Evolutionary conservation across 2,329 filamentous ascomycete species (phyloP).

Genomic region (Sporothrix schenckii): DNA sequence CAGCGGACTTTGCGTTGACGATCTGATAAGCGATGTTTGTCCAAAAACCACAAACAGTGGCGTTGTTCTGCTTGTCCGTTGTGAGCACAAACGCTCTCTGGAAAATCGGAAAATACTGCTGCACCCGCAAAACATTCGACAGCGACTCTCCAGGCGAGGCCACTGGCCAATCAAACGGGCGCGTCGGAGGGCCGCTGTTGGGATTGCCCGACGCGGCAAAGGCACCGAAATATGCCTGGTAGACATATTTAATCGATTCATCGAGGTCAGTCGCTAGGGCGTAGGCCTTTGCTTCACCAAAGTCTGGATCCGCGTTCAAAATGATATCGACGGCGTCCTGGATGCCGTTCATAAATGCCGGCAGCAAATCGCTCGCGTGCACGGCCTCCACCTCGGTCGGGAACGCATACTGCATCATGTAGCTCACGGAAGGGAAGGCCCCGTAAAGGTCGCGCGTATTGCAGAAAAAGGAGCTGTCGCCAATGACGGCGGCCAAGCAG

Average conservation of each 20-base stretch:
- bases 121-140: slow-evolving; percentile 2
- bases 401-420: slow-evolving; percentile 10
- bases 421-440: not conserved
- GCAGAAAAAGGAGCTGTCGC: slow-evolving; percentile 6
- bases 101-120: slow-evolving; percentile 4
- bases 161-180: not conserved
- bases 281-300: not conserved
- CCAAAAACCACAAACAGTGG: slow-evolving; percentile 7
- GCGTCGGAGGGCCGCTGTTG: not conserved
- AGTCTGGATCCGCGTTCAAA: slow-evolving; percentile 5
- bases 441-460: slow-evolving; percentile 10
- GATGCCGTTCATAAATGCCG: not conserved
- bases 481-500: not conserved
- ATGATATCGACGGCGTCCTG: slow-evolving; percentile 2
- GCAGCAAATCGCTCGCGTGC: slow-evolving; percentile 9
- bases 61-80: not conserved
- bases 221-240: slow-evolving; percentile 3
- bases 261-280: not conserved
- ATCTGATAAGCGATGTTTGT: slow-evolving; percentile 10
- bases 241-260: not conserved
- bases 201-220: not conserved
- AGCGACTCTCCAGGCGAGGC: slow-evolving; percentile 1
- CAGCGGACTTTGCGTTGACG: slow-evolving; percentile 1
- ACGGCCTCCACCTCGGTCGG: not conserved
- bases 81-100: not conserved